Evolutionary conservation across 495 filamentous ascomycete genomes (phyloP), one percentile per base, ranked within the genome.

Genomic region (Usnea hakonensis): DNA sequence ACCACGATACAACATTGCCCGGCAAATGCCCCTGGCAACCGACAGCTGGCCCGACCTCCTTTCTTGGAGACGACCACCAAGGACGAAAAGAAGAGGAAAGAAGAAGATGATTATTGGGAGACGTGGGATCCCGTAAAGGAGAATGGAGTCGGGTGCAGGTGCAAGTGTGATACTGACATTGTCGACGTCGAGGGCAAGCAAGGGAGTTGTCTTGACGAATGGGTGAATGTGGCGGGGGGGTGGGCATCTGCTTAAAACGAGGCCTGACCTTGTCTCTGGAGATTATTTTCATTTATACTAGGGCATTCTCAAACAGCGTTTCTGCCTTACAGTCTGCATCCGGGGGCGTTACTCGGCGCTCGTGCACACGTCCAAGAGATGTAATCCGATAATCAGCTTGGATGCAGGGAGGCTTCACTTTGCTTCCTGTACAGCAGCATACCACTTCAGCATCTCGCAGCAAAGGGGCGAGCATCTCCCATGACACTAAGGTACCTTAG

Each of bases 1-100:
- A 98, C 94, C 21, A 98, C 94, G 23, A 98, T 98, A 73, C 94
- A 97, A 75, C 94, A 98, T 77, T 98, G 94, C 72, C 94, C 94
- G 1, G 91, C 91, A 56, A 99, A 99, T 73, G 95, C 95, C 14
- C 94, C 92, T 6, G 64, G 64, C 5, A 87, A 89, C 23, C 87
- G 90, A 17, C 94, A 99, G 74, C 79, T 96, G 37, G 83, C 89
- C 21, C 84, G 90, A 57, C 80, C 85, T 55, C 90, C 90, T 10
- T 97, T 79, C 69, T 83, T 95, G 30, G 95, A 97, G 74, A 83
- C 74, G 77, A 95, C 90, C 21, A 96, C 91, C 1, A 70, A 80
- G 17, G 90, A 97, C 66, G 88, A 91, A 72, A 90, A 90, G 75
- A 86, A 89, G 76, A 87, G 93, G 37, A 84, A 85, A 63, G 91